phyloP scores from a whole-genome alignment of 805 yeast species.

The Torulaspora quercuum region DNA sequence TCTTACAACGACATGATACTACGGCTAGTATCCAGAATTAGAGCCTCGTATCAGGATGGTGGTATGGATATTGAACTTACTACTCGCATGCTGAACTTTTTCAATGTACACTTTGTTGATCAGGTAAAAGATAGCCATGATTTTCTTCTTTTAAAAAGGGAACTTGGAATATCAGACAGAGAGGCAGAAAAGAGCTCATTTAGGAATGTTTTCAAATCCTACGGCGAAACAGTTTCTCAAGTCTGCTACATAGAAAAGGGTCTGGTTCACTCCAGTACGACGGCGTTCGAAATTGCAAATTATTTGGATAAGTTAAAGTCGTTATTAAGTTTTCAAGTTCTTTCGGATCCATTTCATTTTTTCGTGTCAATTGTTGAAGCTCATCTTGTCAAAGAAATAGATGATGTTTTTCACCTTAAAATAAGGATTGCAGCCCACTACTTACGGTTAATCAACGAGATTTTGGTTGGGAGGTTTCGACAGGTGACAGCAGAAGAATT shows the following conservation, averaged over 20 bases:
- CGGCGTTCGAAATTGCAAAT: constrained; percentile 7
- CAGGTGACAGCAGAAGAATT: constrained; percentile 25
- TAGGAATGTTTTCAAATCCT: constrained; percentile 19
- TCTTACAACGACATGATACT: constrained; percentile 17
- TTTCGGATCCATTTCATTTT: constrained; percentile 13
- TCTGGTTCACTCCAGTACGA: constrained; percentile 15
- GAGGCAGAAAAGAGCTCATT: constrained; percentile 31
- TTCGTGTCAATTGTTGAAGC: constrained; percentile 18
- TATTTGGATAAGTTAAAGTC: constrained; percentile 18
- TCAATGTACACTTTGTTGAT: constrained; percentile 26
- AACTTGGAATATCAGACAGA: constrained; percentile 28
- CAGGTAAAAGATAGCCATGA: constrained; percentile 21
- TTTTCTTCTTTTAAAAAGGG: constrained; percentile 27
- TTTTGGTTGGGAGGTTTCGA: constrained; percentile 14
- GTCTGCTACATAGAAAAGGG: constrained; percentile 19
- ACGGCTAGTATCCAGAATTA: constrained; percentile 15
- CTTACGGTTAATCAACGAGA: constrained; percentile 19
- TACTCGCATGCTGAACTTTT: constrained; percentile 14
- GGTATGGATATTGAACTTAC: constrained; percentile 4
- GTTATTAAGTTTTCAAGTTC: constrained; percentile 11
- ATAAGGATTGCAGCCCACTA: constrained; percentile 12
- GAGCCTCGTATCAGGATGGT: constrained; percentile 10
- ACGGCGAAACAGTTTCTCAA: constrained; percentile 8
- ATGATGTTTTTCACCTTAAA: constrained; percentile 4
- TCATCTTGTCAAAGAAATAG: constrained; percentile 11